Conservation (phyloP, 768 basidiomycete species). For the Suillus sp. region DNA sequence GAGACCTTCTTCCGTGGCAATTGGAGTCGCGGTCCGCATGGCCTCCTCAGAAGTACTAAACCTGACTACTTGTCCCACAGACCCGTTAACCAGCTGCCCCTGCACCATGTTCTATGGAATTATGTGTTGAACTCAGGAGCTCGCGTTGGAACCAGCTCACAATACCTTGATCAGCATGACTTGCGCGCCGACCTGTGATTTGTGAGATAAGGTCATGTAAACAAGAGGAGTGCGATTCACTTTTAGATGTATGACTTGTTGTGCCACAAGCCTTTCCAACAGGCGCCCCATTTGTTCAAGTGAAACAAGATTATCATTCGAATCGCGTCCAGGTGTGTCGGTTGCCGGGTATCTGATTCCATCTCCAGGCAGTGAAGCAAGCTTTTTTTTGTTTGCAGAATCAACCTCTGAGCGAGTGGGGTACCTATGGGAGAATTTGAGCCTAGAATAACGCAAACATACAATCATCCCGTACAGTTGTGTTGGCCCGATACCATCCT, state of each 20-base stretch:
- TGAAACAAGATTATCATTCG: slow-evolving; percentile 40
- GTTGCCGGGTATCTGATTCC: slow-evolving; percentile 43
- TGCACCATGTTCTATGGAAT: slow-evolving; percentile 61
- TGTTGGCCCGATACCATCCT: slow-evolving; percentile 79
- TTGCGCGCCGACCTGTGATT: slow-evolving; percentile 71
- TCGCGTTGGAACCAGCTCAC: neutral
- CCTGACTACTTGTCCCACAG: slow-evolving; percentile 55
- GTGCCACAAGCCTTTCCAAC: slow-evolving; percentile 65
- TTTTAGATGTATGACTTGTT: slow-evolving; percentile 48
- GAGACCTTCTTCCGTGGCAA: slow-evolving; percentile 39
- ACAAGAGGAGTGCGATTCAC: slow-evolving; percentile 29
- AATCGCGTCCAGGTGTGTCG: slow-evolving; percentile 50
- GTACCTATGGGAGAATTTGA: slow-evolving; percentile 47
- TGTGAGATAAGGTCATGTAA: slow-evolving; percentile 10
- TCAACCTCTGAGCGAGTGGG: slow-evolving; percentile 76
- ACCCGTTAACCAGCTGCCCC: slow-evolving; percentile 72
- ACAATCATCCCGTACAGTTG: slow-evolving; percentile 56
- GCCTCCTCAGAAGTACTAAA: slow-evolving; percentile 52
- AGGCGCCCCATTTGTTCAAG: slow-evolving; percentile 43
- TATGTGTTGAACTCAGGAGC: neutral
- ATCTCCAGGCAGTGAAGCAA: slow-evolving; percentile 44
- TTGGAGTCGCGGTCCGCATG: slow-evolving; percentile 34
- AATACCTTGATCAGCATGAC: slow-evolving; percentile 79
- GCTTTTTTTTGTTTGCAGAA: slow-evolving; percentile 57
- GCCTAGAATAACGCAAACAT: neutral